Base-by-base conservation (phyloP, 1,284 basidiomycete genomes). In the Ustanciosporium gigantosporum region DNA sequence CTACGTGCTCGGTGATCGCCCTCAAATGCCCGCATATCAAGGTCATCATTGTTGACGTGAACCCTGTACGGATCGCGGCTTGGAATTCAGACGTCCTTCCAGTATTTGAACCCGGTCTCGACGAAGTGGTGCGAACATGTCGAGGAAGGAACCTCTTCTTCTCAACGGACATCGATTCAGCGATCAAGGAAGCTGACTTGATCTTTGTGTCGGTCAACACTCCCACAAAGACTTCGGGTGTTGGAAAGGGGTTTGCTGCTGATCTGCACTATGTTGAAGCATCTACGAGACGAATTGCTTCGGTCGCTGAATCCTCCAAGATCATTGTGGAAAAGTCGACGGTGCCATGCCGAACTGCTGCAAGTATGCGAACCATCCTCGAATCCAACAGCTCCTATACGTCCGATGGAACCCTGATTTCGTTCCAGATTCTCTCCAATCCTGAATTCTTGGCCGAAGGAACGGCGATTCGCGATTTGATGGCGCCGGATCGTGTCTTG, bases 251-350 rank as follows among this genome's bases (percentile, higher is more conserved):
- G 55, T 96, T 89, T 80, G 94, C 94, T 56, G 94, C 94, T 61
- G 94, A 98, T 82, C 86, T 98, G 38, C 61, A 65, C 41, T 67
- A 71, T 37, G 68, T 67, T 66, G 94, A 98, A 78, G 85, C 89
- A 22, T 94, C 93, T 32, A 97, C 95, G 31, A 90, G 94, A 65
- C 89, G 89, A 66, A 98, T 98, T 69, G 94, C 95, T 34, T 85
- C 86, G 43, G 88, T 97, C 48, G 89, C 95, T 27, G 88, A 83
- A 27, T 86, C 89, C 6, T 89, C 86, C 79, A 98, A 98, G 83
- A 98, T 99, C 74, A 94, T 99, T 62, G 93, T 99, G 48, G 95
- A 99, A 79, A 99, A 99, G 81, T 98, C 94, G 16, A 99, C 94
- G 3, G 94, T 99, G 22, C 94, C 94, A 27, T 97, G 93, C 82